Evolutionary conservation across 1,284 basidiomycete species (phyloP).

Genomic region (Moniliella sp.): DNA sequence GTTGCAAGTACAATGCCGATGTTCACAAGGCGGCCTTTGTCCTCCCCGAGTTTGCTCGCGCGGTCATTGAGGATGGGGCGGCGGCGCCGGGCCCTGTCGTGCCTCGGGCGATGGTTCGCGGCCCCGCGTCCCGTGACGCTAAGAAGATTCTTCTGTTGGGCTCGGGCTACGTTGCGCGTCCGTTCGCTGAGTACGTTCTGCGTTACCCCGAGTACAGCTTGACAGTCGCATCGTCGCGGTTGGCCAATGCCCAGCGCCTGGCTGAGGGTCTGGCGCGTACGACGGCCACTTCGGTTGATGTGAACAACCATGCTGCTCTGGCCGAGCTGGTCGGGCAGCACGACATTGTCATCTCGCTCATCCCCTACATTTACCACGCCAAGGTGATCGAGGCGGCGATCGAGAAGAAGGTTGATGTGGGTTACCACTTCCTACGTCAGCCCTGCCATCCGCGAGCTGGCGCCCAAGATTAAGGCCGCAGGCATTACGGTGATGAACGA

Average conservation of each 20-base stretch:
- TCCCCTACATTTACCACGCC: slow-evolving; percentile 82
- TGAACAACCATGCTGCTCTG: slow-evolving; percentile 50
- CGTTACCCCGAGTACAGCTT: slow-evolving; percentile 61
- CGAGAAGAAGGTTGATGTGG: slow-evolving; percentile 78
- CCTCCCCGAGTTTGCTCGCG: slow-evolving; percentile 70
- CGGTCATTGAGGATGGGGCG: slow-evolving; percentile 32
- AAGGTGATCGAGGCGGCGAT: slow-evolving; percentile 82
- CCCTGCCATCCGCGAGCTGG: slow-evolving; percentile 69
- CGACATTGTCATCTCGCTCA: slow-evolving; percentile 85
- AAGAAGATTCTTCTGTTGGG: slow-evolving; percentile 79
- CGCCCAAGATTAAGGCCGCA: slow-evolving; percentile 60
- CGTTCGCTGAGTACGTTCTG: slow-evolving; percentile 77
- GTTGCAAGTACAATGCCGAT: slow-evolving; percentile 51
- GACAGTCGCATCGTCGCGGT: slow-evolving; percentile 42
- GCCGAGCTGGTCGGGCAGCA: slow-evolving; percentile 59
- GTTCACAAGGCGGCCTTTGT: slow-evolving; percentile 68
- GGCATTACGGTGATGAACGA: slow-evolving; percentile 94
- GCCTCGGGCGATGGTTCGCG: slow-evolving; percentile 38
- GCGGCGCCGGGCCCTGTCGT: slow-evolving; percentile 23
- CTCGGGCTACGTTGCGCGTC: slow-evolving; percentile 79
- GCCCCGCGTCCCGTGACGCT: slow-evolving; percentile 32
- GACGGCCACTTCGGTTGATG: slow-evolving; percentile 59
- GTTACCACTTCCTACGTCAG: slow-evolving; percentile 93
- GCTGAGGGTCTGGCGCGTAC: slow-evolving; percentile 51
- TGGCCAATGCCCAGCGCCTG: slow-evolving; percentile 44